phyloP scores from a whole-genome alignment of 805 yeast species.

The Starmerella gropengiesseri region DNA sequence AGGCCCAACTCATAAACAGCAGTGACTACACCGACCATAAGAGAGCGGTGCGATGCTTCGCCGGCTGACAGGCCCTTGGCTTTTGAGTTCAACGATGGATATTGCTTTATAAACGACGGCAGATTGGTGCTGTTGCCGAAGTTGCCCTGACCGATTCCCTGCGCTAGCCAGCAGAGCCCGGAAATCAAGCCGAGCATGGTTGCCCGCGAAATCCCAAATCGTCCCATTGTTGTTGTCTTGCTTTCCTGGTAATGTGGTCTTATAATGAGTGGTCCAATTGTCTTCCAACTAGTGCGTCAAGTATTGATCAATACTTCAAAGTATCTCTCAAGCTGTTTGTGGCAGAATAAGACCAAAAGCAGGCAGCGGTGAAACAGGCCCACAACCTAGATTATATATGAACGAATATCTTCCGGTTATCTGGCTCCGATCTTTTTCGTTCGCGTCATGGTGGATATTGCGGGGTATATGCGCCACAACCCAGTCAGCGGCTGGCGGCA shows the following conservation, averaged over 20 bases:
- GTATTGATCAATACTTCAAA: no score
- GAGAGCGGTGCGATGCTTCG: slow-evolving; percentile 15
- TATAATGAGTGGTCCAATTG: no score
- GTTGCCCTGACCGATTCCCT: slow-evolving; percentile 16
- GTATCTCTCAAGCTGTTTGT: no score
- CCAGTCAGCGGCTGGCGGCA: no score
- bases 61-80: slow-evolving; percentile 1
- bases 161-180: slow-evolving; percentile 16
- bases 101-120: slow-evolving; percentile 8
- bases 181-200: slow-evolving; percentile 6
- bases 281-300: no score
- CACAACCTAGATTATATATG: no score
- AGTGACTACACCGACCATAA: slow-evolving; percentile 26
- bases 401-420: no score
- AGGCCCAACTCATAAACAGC: slow-evolving; percentile 54
- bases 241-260: not conserved
- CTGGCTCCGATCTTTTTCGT: no score
- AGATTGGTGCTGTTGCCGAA: slow-evolving; percentile 14
- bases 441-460: no score
- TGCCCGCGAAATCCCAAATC: slow-evolving; percentile 3
- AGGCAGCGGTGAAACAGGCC: no score
- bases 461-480: no score
- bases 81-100: slow-evolving; percentile 1
- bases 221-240: not conserved
- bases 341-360: no score